phyloP scores from a whole-genome alignment of 192 early-diverging fungal species.

The Entrophospora sp. region DNA sequence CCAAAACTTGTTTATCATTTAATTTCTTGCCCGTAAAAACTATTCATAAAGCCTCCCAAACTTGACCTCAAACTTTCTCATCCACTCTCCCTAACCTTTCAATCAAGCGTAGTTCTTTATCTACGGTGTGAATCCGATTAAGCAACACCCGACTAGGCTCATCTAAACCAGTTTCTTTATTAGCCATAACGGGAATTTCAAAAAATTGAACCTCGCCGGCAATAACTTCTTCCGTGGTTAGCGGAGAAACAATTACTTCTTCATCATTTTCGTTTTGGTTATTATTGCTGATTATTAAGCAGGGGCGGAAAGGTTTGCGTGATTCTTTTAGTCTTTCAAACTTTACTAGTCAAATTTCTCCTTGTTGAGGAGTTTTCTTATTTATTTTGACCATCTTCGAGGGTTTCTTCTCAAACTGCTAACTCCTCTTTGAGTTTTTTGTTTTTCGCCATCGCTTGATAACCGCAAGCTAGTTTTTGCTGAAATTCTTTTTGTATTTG shows the following conservation, averaged over 20 bases:
- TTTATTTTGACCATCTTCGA: not conserved
- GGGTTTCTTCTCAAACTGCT: not conserved
- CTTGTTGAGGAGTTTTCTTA: not conserved
- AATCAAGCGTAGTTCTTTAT: no score
- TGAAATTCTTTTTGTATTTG: not conserved
- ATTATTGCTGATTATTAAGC: not conserved
- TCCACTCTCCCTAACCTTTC: no score
- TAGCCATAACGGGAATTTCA: no score
- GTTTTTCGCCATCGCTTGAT: not conserved
- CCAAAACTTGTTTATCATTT: no score
- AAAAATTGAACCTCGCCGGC: no score
- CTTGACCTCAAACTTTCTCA: no score
- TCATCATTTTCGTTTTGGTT: not conserved
- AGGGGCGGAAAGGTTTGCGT: not conserved
- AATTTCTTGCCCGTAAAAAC: no score
- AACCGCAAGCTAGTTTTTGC: not conserved
- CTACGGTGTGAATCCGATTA: no score
- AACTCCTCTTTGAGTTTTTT: not conserved
- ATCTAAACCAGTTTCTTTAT: no score
- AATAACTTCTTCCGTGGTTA: no score
- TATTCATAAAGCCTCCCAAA: no score
- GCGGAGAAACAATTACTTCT: not conserved
- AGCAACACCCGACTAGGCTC: no score
- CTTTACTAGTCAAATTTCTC: constrained; percentile 8
- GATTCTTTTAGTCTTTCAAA: not conserved